Percentiles rank a stretch among this genome's conserved stretches.
Conservation (phyloP, 495 filamentous ascomycete species). For the Xylaria longipes region DNA sequence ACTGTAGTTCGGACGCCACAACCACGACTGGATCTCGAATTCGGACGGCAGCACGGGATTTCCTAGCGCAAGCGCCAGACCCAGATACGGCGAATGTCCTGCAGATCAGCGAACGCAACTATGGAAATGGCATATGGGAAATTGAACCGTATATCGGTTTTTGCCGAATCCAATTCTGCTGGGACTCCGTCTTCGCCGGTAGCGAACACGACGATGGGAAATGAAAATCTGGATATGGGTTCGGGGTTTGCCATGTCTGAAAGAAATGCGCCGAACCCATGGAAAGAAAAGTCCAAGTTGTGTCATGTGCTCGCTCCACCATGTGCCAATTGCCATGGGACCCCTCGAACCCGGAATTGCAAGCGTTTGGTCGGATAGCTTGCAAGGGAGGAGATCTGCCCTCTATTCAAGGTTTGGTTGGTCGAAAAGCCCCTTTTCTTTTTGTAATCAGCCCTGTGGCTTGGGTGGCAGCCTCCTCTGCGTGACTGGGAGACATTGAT, state of each 20-base stretch:
- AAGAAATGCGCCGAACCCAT: background rate
- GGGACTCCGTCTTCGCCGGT: background rate
- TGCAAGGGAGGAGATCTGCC: background rate
- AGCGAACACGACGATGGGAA: conserved; percentile 4
- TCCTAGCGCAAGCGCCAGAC: conserved; percentile 12
- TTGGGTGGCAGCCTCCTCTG: conserved; percentile 3
- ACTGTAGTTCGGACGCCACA: conserved; percentile 15
- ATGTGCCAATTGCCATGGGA: background rate
- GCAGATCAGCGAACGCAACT: conserved; percentile 5
- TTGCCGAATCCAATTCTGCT: background rate
- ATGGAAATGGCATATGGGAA: background rate
- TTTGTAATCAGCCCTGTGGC: conserved; percentile 26
- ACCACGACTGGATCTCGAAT: conserved; percentile 5
- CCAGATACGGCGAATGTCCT: conserved; percentile 10
- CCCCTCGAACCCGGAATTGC: background rate
- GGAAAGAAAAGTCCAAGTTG: background rate
- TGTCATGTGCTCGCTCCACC: conserved; percentile 2
- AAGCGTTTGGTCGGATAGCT: background rate
- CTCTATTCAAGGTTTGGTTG: background rate
- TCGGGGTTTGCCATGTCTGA: conserved; percentile 12
- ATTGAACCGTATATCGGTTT: background rate
- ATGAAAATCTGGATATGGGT: conserved; percentile 11
- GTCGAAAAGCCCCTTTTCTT: background rate
- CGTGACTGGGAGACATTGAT: background rate
- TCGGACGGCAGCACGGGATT: conserved; percentile 9